Percentiles rank a stretch among this genome's conserved stretches.
Evolutionary conservation across 2,329 filamentous ascomycete species (phyloP).

Genomic region (Hypomyces perniciosus): DNA sequence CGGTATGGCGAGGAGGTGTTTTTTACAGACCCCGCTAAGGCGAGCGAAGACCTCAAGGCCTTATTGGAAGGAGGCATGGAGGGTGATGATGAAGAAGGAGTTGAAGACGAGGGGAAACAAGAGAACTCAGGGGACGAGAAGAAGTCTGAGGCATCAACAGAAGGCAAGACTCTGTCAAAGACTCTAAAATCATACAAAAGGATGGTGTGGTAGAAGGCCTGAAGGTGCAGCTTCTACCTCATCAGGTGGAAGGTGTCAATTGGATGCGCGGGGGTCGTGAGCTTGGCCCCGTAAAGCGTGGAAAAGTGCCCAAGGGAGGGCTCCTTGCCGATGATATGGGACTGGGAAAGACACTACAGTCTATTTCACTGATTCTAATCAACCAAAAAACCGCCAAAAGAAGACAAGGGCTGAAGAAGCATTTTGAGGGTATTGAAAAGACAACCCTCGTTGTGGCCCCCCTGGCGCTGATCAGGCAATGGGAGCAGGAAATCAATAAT

Average conservation of each 20-base stretch:
- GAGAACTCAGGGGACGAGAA: constrained; percentile 7
- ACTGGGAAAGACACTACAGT: constrained; percentile 91
- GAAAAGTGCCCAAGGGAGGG: constrained; percentile 78
- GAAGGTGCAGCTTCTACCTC: constrained; percentile 80
- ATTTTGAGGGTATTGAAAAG: constrained; percentile 64
- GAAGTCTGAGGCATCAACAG: constrained; percentile 17
- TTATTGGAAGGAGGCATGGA: constrained; percentile 77
- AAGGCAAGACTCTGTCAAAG: constrained; percentile 13
- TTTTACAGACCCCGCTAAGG: constrained; percentile 66
- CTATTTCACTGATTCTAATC: constrained; percentile 78
- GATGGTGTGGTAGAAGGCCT: constrained; percentile 66
- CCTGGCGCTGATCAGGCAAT: constrained; percentile 90
- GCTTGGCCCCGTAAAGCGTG: constrained; percentile 75
- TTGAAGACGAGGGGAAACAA: constrained; percentile 15
- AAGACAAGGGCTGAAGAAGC: constrained; percentile 58
- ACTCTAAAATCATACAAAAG: constrained; percentile 29
- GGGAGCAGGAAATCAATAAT: constrained; percentile 87
- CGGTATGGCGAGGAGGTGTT: constrained; percentile 41
- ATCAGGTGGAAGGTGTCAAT: constrained; percentile 87
- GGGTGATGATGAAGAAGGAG: constrained; percentile 56
- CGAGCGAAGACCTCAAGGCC: constrained; percentile 71
- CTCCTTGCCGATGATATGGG: constrained; percentile 98
- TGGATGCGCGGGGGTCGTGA: constrained; percentile 98
- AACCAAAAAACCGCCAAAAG: constrained; percentile 63
- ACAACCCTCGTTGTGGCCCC: constrained; percentile 89